Conservation (phyloP, 306 rosid species). For the Calophaca sinica region DNA sequence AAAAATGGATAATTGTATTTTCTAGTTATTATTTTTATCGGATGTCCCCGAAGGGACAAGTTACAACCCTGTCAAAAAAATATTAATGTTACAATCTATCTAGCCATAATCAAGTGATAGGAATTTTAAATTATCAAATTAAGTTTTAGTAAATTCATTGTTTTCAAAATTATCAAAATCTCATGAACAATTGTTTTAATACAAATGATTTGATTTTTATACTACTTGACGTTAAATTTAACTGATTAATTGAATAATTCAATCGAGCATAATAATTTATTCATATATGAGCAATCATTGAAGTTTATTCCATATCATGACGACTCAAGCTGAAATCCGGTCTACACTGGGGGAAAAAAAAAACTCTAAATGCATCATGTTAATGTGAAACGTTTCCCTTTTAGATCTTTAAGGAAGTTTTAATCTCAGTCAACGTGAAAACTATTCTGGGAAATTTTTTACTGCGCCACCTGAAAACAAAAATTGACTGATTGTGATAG, state of each 20-base stretch:
- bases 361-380: neutral
- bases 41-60: too few relatives aligned
- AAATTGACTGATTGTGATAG: too few relatives aligned
- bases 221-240: too few relatives aligned
- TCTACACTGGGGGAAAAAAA: neutral
- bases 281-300: neutral
- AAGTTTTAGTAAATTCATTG: too few relatives aligned
- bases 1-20: too few relatives aligned
- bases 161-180: too few relatives aligned
- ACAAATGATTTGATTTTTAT: neutral
- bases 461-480: too few relatives aligned
- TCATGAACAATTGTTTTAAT: neutral
- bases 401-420: neutral
- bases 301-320: neutral
- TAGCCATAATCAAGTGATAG: too few relatives aligned
- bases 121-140: neutral
- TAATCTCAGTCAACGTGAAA: neutral
- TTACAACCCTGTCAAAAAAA: too few relatives aligned
- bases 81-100: too few relatives aligned
- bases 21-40: too few relatives aligned
- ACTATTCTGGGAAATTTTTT: neutral
- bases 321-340: neutral
- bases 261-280: neutral
- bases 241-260: neutral
- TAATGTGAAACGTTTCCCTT: neutral